Percentiles rank a stretch among this genome's conserved stretches.
Conservation (phyloP, 164 flowering plant genomes). For the grape (Vitis vinifera) region DNA sequence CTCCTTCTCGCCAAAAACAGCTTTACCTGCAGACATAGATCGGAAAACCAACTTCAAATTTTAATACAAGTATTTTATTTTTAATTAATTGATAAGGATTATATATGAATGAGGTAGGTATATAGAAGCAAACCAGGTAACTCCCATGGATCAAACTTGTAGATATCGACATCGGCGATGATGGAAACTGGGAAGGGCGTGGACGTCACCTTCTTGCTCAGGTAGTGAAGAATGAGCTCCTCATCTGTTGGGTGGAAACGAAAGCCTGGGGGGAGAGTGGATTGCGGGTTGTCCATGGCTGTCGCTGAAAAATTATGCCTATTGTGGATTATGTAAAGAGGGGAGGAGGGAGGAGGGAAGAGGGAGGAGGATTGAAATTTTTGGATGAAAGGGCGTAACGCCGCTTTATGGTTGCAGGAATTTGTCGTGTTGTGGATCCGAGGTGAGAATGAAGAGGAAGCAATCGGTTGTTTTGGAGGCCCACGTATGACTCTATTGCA, state of each 20-base stretch:
- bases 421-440: constrained; percentile 22
- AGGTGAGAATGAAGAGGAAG: background rate
- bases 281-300: constrained; percentile 14
- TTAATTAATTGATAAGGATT: background rate
- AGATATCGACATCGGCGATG: constrained; percentile 50
- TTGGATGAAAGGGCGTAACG: constrained; percentile 17
- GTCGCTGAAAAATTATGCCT: background rate
- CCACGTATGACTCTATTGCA: background rate
- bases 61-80: background rate
- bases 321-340: background rate
- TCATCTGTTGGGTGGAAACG: constrained; percentile 70
- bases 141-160: constrained; percentile 57
- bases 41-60: constrained; percentile 1
- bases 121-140: constrained; percentile 33
- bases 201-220: constrained; percentile 31
- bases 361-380: constrained; percentile 26
- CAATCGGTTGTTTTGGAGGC: background rate
- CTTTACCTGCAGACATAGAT: constrained; percentile 26
- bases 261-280: constrained; percentile 47
- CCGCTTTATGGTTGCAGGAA: constrained; percentile 23
- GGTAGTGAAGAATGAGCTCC: constrained; percentile 55
- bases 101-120: background rate
- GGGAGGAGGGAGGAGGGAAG: background rate
- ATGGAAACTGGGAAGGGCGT: constrained; percentile 38
- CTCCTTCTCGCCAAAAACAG: constrained; percentile 50